Percentiles rank a stretch among this genome's conserved stretches.
These are phyloP conservation scores for Eucalyptus guilfoylei DNA, from an alignment of 345 rosid species.

Conservation along the genomic window DNA sequence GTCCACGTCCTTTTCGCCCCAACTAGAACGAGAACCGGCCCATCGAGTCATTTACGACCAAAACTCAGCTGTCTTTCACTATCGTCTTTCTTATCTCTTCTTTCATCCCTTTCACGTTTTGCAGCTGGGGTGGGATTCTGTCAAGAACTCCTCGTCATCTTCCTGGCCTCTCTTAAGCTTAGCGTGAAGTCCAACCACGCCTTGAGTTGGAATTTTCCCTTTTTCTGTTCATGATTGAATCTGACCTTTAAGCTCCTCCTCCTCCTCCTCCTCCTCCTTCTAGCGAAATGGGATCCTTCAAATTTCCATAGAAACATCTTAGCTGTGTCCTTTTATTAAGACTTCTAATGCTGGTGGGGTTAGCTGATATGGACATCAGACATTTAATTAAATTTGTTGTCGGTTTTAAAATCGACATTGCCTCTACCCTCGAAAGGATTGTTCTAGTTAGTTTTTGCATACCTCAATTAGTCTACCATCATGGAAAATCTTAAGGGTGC, in stretches of 20 bases:
- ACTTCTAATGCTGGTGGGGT: background rate
- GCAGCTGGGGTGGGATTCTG: background rate
- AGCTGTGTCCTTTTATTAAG: background rate
- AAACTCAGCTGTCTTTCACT: background rate
- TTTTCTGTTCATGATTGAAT: background rate
- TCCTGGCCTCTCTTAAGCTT: background rate
- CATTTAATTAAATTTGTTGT: background rate
- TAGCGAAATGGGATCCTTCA: background rate
- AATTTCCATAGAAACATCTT: background rate
- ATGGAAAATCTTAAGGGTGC: background rate
- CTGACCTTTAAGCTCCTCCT: background rate
- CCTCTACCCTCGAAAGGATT: background rate
- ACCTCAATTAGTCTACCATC: background rate
- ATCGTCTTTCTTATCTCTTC: background rate
- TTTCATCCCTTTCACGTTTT: background rate
- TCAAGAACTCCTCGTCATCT: background rate
- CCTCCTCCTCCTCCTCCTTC: too few relatives aligned
- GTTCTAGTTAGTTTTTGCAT: background rate
- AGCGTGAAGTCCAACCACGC: background rate
- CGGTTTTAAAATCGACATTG: background rate
- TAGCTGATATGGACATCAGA: background rate
- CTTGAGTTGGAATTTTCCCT: background rate
- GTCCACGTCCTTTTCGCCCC: background rate
- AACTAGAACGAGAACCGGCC: background rate
- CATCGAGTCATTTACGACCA: background rate